These are phyloP conservation scores for Colletotrichum tanaceti DNA, from an alignment of 2,329 filamentous ascomycete species.

Conservation along the genomic window DNA sequence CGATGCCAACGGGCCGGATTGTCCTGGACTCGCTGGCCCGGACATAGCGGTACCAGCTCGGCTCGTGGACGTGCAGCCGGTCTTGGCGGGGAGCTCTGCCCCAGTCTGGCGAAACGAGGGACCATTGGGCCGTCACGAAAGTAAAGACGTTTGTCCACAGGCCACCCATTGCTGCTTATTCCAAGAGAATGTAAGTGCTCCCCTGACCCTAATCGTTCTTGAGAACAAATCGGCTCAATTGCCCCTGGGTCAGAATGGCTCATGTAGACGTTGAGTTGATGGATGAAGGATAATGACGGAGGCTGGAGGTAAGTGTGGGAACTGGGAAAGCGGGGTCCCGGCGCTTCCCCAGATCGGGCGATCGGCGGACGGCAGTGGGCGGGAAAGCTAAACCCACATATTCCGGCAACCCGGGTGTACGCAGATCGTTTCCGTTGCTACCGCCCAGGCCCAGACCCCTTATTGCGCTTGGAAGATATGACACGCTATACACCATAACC, in stretches of 20 bases:
- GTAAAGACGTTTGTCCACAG: slow-evolving; percentile 12
- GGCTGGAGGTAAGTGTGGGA: neutral
- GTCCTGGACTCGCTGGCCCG: slow-evolving; percentile 50
- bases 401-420: slow-evolving; percentile 5
- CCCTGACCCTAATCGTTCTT: too few species aligned
- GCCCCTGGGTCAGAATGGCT: neutral
- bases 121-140: slow-evolving; percentile 28
- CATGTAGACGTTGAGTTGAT: neutral
- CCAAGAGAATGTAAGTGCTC: too few species aligned
- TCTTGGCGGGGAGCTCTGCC: neutral
- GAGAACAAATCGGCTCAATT: too few species aligned
- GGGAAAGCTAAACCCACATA: slow-evolving; percentile 13
- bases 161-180: slow-evolving; percentile 4
- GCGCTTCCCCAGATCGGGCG: slow-evolving; percentile 36
- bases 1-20: slow-evolving; percentile 49
- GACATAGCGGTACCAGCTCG: slow-evolving; percentile 55
- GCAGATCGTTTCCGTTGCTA: slow-evolving; percentile 15
- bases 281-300: neutral
- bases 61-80: slow-evolving; percentile 17
- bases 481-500: neutral
- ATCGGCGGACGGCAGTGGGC: slow-evolving; percentile 21
- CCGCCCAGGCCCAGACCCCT: neutral
- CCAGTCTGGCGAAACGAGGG: neutral
- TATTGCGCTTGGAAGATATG: neutral
- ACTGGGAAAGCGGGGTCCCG: slow-evolving; percentile 31